These are phyloP conservation scores for Ophiocordyceps camponoti-floridani DNA, from an alignment of 2,329 filamentous ascomycete species.

Conservation along the genomic window DNA sequence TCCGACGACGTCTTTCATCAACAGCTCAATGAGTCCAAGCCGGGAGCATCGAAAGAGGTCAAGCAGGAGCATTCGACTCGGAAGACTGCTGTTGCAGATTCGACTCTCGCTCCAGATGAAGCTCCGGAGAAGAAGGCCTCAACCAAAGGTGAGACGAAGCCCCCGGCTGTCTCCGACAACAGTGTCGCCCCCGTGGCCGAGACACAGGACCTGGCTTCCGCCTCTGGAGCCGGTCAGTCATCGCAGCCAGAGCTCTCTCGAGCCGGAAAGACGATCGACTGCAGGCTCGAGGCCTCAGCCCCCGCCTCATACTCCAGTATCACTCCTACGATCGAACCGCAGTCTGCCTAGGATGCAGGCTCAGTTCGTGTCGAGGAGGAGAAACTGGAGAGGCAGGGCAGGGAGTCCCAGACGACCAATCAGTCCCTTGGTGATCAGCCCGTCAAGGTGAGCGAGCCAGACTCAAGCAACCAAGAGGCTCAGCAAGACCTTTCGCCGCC, in stretches of 20 bases:
- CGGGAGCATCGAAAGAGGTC: background rate
- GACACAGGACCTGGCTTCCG: too few species aligned
- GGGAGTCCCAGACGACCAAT: background rate
- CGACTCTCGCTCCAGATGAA: background rate
- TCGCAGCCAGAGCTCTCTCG: too few species aligned
- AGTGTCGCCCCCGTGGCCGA: background rate
- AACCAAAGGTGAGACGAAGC: background rate
- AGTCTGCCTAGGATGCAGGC: constrained; percentile 6
- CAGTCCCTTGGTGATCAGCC: background rate
- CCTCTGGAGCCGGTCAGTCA: too few species aligned
- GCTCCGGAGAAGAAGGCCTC: background rate
- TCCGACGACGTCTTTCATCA: too few species aligned
- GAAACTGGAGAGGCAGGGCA: background rate
- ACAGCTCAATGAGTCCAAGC: background rate
- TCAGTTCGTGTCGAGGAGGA: background rate
- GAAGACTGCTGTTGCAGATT: background rate
- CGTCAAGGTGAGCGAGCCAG: background rate
- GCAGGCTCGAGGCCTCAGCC: background rate
- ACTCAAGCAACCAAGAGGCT: background rate
- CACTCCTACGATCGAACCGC: background rate
- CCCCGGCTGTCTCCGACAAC: background rate
- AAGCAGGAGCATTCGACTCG: background rate
- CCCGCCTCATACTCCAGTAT: background rate
- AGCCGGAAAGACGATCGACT: background rate
- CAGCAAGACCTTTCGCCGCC: background rate